A percentile compares a stretch with the other conserved stretches of the same genome.
These are phyloP conservation scores for Cupressus sempervirens DNA, from an alignment of 75 land plant genomes.

Conservation along the genomic window DNA sequence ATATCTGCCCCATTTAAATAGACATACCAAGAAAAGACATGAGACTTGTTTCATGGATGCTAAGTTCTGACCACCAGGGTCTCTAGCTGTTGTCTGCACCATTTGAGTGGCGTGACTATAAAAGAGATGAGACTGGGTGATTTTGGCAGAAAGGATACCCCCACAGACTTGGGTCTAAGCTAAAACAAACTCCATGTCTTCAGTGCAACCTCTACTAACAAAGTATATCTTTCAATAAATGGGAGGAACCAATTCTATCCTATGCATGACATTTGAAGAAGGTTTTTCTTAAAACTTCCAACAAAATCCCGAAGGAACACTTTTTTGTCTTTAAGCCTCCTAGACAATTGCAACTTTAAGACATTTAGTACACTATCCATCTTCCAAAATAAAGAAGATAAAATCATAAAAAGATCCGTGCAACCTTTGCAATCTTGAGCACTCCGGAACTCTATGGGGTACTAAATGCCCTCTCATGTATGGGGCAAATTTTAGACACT, in stretches of 20 bases:
- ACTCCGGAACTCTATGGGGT: neutral
- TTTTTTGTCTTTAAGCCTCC: neutral
- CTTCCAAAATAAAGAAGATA: neutral
- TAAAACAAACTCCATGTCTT: neutral
- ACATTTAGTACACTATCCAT: neutral
- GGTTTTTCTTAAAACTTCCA: neutral
- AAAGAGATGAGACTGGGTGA: neutral
- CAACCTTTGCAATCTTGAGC: neutral
- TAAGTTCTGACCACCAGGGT: neutral
- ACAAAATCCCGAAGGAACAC: neutral
- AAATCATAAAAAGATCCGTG: neutral
- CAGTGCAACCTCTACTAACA: neutral
- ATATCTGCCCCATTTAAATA: neutral
- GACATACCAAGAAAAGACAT: neutral
- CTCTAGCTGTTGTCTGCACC: neutral
- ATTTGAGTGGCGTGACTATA: neutral
- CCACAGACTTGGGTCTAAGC: neutral
- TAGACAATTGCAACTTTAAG: neutral
- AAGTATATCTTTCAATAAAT: neutral
- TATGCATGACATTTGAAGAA: neutral
- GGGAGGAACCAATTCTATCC: neutral
- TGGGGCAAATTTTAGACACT: neutral
- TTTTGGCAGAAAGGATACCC: neutral
- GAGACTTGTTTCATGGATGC: no score
- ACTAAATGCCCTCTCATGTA: neutral